Evolutionary conservation across 192 early-diverging fungal species (phyloP).

Genomic region (Thamnidium elegans): DNA sequence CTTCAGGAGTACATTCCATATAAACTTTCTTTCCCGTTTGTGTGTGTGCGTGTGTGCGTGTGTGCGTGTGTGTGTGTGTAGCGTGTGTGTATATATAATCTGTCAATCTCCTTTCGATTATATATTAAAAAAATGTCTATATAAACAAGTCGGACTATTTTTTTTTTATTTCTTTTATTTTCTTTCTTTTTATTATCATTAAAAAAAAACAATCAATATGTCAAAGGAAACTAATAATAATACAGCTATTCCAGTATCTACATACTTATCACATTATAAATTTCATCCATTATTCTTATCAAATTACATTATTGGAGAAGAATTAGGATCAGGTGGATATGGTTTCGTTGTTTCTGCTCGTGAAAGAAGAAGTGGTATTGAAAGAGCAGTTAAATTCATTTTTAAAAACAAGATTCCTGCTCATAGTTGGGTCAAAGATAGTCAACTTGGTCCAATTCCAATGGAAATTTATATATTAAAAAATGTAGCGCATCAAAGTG

Average conservation of each 20-base stretch:
- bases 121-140: neutral
- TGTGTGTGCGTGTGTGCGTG: neutral
- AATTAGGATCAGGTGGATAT: constrained; percentile 75
- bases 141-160: neutral
- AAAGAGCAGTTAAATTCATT: constrained; percentile 70
- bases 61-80: constrained; percentile 4
- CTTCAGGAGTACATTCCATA: constrained; percentile 12
- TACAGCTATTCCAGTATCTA: neutral
- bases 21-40: constrained; percentile 13
- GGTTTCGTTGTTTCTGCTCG: constrained; percentile 71
- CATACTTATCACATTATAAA: constrained; percentile 23
- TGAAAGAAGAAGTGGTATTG: constrained; percentile 45
- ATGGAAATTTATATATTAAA: constrained; percentile 62
- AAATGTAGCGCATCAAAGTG: constrained; percentile 53
- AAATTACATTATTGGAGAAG: constrained; percentile 36
- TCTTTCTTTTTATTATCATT: constrained; percentile 11
- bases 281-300: constrained; percentile 1
- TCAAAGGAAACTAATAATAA: constrained; percentile 5
- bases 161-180: neutral
- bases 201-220: neutral
- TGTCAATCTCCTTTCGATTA: neutral
- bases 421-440: constrained; percentile 51
- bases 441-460: constrained; percentile 52
- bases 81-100: too few relatives aligned
- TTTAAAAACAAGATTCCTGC: constrained; percentile 54